Percentiles rank a stretch among this genome's conserved stretches.
Evolutionary conservation across 192 early-diverging fungal genomes (phyloP).

Genomic region (Spizellomyces sp.): DNA sequence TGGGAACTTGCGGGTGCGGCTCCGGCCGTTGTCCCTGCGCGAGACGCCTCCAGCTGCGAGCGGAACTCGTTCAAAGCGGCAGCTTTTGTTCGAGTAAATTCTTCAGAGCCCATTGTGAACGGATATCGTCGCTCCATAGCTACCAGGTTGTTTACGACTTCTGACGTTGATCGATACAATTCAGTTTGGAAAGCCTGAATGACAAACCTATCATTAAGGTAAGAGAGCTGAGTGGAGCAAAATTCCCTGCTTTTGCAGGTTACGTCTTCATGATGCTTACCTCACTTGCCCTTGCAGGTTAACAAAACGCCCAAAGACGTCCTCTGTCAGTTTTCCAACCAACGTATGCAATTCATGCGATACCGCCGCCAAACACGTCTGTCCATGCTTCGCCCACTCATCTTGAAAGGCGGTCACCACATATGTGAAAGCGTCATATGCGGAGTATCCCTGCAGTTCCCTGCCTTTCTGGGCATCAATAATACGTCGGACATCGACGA

Average conservation of each 20-base stretch:
- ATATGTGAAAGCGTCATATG: slow-evolving; percentile 47
- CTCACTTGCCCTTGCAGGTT: slow-evolving; percentile 47
- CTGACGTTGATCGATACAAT: slow-evolving; percentile 42
- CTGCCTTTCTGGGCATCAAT: slow-evolving; percentile 46
- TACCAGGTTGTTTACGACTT: slow-evolving; percentile 36
- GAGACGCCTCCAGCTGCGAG: slow-evolving; percentile 33
- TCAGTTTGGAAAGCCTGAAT: slow-evolving; percentile 49
- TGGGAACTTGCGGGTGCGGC: background rate
- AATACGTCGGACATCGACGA: slow-evolving; percentile 39
- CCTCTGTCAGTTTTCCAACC: slow-evolving; percentile 43
- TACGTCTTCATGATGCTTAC: slow-evolving; percentile 17
- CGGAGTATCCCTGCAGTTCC: slow-evolving; percentile 47
- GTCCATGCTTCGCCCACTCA: slow-evolving; percentile 43
- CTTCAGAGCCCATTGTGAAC: slow-evolving; percentile 47
- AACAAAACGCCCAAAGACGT: slow-evolving; percentile 49
- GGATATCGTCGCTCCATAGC: slow-evolving; percentile 46
- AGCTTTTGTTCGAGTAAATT: slow-evolving; percentile 39
- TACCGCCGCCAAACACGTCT: slow-evolving; percentile 33
- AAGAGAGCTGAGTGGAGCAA: background rate
- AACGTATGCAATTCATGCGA: slow-evolving; percentile 38
- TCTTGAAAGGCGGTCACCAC: slow-evolving; percentile 44
- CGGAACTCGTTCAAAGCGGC: slow-evolving; percentile 36
- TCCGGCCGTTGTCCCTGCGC: background rate
- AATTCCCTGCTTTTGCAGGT: no score
- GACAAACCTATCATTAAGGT: slow-evolving; percentile 28